A percentile compares a stretch with the other conserved stretches of the same genome.
phyloP scores from a whole-genome alignment of 2,329 filamentous ascomycete species.

The Hirsutella rhossiliensis region DNA sequence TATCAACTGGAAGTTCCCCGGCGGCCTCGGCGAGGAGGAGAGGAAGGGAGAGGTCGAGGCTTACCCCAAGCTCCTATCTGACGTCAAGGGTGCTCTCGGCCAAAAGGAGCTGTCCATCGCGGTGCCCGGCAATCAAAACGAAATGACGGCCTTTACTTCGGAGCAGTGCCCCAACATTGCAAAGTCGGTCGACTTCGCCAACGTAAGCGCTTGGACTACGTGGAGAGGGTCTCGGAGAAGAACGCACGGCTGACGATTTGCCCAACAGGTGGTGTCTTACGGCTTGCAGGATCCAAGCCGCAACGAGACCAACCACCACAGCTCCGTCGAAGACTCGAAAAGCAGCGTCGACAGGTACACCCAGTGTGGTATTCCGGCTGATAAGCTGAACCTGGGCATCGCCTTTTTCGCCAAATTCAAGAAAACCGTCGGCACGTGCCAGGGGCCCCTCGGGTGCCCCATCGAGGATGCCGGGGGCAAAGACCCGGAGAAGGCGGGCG shows the following conservation, averaged over 20 bases:
- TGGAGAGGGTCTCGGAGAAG: not conserved
- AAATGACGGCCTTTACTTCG: constrained; percentile 57
- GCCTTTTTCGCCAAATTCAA: constrained; percentile 62
- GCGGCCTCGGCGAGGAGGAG: constrained; percentile 50
- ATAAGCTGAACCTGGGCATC: constrained; percentile 52
- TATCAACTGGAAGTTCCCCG: constrained; percentile 53
- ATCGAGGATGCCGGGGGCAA: constrained; percentile 49
- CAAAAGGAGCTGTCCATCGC: constrained; percentile 53
- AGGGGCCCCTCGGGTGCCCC: constrained; percentile 42
- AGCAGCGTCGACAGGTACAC: constrained; percentile 47
- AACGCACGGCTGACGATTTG: not conserved
- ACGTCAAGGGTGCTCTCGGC: constrained; percentile 46
- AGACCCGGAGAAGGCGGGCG: constrained; percentile 40
- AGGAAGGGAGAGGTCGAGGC: constrained; percentile 49
- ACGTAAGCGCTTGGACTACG: constrained; percentile 26
- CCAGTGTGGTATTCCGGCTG: constrained; percentile 38
- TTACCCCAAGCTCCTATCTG: constrained; percentile 48
- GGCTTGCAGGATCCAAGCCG: constrained; percentile 64
- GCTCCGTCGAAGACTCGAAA: constrained; percentile 41
- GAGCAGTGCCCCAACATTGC: constrained; percentile 46
- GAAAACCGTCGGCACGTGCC: constrained; percentile 32
- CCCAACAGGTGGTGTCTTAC: constrained; percentile 49
- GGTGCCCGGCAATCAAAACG: constrained; percentile 46
- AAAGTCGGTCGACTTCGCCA: constrained; percentile 51
- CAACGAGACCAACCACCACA: constrained; percentile 51